Evolutionary conservation across 371 early-diverging fungal genomes (phyloP), one percentile per base, ranked within the genome.

Genomic region (Mortierella sp.): DNA sequence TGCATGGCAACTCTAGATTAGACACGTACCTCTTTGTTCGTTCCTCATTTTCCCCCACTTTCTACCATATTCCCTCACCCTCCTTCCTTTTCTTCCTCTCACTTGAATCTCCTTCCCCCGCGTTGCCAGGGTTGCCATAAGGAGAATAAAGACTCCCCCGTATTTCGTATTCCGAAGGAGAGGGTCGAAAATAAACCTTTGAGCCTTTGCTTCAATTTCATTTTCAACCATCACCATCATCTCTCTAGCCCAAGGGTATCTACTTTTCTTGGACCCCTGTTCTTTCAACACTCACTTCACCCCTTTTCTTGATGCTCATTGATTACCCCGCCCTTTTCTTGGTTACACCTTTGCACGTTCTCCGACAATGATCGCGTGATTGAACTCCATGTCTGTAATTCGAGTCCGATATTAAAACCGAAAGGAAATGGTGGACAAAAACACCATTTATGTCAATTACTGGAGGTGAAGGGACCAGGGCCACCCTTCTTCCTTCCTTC

Each of bases 71-170:
- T n/a, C 21, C 24, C 27, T 72, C 32, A 18, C 51, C 27, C 54
- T 29, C 18, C 10, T 27, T 63, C 18, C 44, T 63, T 58, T 32
- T 12, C 32, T 12, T 32, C 35, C 38, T 18, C 63, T 46, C 16
- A 63, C 63, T 63, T 63, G 35, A 35, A 63, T 63, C 63, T 35
- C 63, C 35, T 63, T 63, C 63, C 63, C 63, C 63, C 63, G 63
- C 63, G 63, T 63, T 63, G 63, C 14, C 7, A 70, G 7, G 32
- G 63, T 77, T 77, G 71, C 77, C 77, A 71, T 77, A 77, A 56
- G 48, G 71, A 77, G 77, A 58, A 77, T 71, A 60, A 63, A 63
- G 4, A 46, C 48, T 46, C 48, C 77, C 71, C 77, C 71, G 55
- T 71, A 55, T 63, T 63, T 63, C 63, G 35, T 35, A 63, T 63